These are phyloP conservation scores for Geotrichum klebahnii DNA, from an alignment of 1,139 yeast genomes.

Conservation along the genomic window DNA sequence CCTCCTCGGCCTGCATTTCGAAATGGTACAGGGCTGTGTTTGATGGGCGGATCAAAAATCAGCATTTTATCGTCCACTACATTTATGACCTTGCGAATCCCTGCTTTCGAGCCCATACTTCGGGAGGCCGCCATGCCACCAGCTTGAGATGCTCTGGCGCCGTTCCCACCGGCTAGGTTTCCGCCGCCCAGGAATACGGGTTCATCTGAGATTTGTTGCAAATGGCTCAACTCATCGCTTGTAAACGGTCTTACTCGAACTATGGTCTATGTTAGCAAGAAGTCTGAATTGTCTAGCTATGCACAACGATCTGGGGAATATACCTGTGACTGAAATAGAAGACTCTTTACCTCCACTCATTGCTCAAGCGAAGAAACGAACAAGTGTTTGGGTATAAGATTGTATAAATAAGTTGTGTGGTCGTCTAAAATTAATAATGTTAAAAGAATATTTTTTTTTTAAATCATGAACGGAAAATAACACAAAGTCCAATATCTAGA, in stretches of 20 bases:
- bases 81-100: slow-evolving; percentile 62
- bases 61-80: slow-evolving; percentile 88
- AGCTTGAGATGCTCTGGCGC: slow-evolving; percentile 24
- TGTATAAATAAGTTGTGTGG: too few species aligned
- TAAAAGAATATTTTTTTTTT: too few species aligned
- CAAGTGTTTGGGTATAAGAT: too few species aligned
- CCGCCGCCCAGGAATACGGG: slow-evolving; percentile 57
- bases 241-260: slow-evolving; percentile 81
- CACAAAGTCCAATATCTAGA: too few species aligned
- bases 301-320: too few species aligned
- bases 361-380: too few species aligned
- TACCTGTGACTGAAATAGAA: slow-evolving; percentile 70
- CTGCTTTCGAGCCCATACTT: slow-evolving; percentile 42
- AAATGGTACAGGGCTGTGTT: slow-evolving; percentile 53
- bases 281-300: too few species aligned
- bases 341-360: slow-evolving; percentile 46
- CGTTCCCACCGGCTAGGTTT: slow-evolving; percentile 35
- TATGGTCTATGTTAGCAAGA: slow-evolving; percentile 19
- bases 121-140: too few species aligned
- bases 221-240: slow-evolving; percentile 47
- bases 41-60: slow-evolving; percentile 79
- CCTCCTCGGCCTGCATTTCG: too few species aligned
- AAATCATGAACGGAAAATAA: too few species aligned
- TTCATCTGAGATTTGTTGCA: slow-evolving; percentile 35
- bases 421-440: too few species aligned